Percentiles rank a stretch among this genome's conserved stretches.
Evolutionary conservation across 208 protist species (phyloP).

Genomic region (Leishmania martiniquensis): DNA sequence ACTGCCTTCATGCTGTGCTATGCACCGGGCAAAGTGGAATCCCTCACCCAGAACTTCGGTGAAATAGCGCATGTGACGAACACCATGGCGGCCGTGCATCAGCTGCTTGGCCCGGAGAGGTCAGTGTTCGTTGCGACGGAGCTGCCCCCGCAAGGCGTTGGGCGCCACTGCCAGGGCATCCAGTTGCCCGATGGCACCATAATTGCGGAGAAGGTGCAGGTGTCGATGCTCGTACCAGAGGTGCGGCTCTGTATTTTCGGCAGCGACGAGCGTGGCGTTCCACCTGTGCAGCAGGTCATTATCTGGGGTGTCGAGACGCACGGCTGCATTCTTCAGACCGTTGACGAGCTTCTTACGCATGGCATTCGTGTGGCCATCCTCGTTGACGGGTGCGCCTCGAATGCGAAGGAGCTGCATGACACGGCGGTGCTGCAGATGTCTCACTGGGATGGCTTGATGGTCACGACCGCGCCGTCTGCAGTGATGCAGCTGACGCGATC

Average conservation of each 20-base stretch:
- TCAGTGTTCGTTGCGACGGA: conserved; percentile 59
- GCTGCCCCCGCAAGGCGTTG: conserved; percentile 52
- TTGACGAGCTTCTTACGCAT: conserved; percentile 54
- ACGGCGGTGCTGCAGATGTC: conserved; percentile 40
- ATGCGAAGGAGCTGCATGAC: conserved; percentile 31
- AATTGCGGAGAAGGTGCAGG: conserved; percentile 50
- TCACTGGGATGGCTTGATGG: conserved; percentile 42
- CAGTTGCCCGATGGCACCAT: conserved; percentile 37
- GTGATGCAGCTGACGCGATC: conserved; percentile 43
- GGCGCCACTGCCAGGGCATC: conserved; percentile 38
- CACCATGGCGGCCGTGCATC: conserved; percentile 37
- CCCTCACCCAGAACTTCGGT: conserved; percentile 41
- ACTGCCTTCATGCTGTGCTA: conserved; percentile 77
- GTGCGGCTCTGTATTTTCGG: conserved; percentile 40
- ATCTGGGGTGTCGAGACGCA: conserved; percentile 79
- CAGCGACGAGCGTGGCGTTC: conserved; percentile 26
- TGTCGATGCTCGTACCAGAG: conserved; percentile 52
- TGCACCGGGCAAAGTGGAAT: conserved; percentile 53
- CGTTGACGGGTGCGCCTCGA: conserved; percentile 53
- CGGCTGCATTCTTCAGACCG: conserved; percentile 71
- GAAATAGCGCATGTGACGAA: conserved; percentile 59
- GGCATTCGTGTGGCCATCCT: conserved; percentile 62
- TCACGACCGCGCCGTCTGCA: conserved; percentile 33
- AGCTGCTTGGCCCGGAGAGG: conserved; percentile 26
- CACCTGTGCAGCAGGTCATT: conserved; percentile 68